Base-by-base conservation (phyloP, 2,329 filamentous ascomycete genomes). In the Fusarium temperatum region DNA sequence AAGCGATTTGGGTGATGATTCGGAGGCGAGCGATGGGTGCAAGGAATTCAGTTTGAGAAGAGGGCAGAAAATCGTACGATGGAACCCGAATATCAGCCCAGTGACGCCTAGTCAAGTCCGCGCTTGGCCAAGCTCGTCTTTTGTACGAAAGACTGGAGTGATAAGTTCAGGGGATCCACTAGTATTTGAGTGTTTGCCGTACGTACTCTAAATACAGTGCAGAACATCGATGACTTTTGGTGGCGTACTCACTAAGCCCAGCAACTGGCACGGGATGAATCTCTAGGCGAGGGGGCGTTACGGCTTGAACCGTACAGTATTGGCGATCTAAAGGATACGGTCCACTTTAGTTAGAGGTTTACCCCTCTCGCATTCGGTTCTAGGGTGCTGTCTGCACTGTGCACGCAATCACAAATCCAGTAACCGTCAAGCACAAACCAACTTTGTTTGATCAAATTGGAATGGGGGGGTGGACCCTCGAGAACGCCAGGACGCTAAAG, bases 61-160 rank as follows among this genome's bases (percentile, higher is more conserved):
- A 75, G 64, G 69, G 73, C 56, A 61, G 56, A 68, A 73, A 78
- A 80, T 80, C 79, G 79, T 80, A 81, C 78, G 78, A 80, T 80
- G 74, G 74, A 72, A 73, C 72, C 68, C 58, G 66, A 70, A 74
- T 71, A 80, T 80, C 77, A 79, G 78, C 70, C 78, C 78, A 79
- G 75, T 65, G 75, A 72, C 63, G 68, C 65, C 72, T 67, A 76
- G 72, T 74, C 65, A 38, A 75, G 65, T 75, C 59, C 58, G 58
- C 62, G 72, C 72, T 75, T 75, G 71, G 68, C 72, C 56, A 68
- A 80, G 75, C 64, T 74, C 63, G 42, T 61, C 62, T 68, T 66
- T 66, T 45, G 50, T 53, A 42, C 26, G 51, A 54, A 48, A 53
- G 41, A 57, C 41, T 58, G 68, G 68, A 48, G 61, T 63, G 47